These are phyloP conservation scores for Fragilaria crotonensis DNA, from an alignment of 108 stramenopile genomes.

Conservation along the genomic window DNA sequence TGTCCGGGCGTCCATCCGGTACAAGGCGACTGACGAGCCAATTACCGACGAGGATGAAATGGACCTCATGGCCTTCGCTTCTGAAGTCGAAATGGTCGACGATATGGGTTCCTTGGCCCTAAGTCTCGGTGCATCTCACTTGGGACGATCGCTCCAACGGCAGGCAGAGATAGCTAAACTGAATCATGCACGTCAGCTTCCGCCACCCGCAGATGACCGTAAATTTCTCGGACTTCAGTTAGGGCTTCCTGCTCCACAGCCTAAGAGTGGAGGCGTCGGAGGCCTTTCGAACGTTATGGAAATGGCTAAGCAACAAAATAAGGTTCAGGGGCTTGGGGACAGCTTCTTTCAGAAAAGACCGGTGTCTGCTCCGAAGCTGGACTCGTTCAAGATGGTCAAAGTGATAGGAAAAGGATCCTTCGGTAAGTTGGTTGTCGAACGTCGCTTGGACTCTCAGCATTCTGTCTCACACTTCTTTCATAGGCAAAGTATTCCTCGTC, in stretches of 20 bases:
- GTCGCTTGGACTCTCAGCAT: not conserved
- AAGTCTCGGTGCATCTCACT: slow-evolving; percentile 73
- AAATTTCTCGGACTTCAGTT: not conserved
- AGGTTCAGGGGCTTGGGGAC: slow-evolving; percentile 38
- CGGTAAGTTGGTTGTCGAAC: slow-evolving; percentile 79
- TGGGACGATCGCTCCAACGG: slow-evolving; percentile 64
- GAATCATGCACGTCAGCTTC: slow-evolving; percentile 3
- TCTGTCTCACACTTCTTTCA: not conserved
- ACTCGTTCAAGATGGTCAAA: slow-evolving; percentile 82
- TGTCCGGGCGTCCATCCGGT: slow-evolving; percentile 28
- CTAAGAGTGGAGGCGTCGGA: slow-evolving; percentile 56
- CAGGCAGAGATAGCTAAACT: slow-evolving; percentile 54
- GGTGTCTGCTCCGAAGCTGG: slow-evolving; percentile 65
- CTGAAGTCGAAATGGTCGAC: slow-evolving; percentile 91
- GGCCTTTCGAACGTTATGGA: slow-evolving; percentile 48
- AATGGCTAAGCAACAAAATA: slow-evolving; percentile 27
- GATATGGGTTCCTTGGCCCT: slow-evolving; percentile 79
- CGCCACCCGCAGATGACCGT: not conserved
- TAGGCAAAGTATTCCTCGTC: slow-evolving; percentile 89
- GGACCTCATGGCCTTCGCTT: slow-evolving; percentile 40
- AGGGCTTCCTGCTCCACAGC: not conserved
- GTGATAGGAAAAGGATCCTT: slow-evolving; percentile 94
- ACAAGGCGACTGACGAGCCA: slow-evolving; percentile 57
- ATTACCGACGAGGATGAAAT: slow-evolving; percentile 66
- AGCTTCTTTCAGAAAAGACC: slow-evolving; percentile 54